phyloP scores from a whole-genome alignment of 2,329 filamentous ascomycete genomes.

The Fusarium staphyleae region DNA sequence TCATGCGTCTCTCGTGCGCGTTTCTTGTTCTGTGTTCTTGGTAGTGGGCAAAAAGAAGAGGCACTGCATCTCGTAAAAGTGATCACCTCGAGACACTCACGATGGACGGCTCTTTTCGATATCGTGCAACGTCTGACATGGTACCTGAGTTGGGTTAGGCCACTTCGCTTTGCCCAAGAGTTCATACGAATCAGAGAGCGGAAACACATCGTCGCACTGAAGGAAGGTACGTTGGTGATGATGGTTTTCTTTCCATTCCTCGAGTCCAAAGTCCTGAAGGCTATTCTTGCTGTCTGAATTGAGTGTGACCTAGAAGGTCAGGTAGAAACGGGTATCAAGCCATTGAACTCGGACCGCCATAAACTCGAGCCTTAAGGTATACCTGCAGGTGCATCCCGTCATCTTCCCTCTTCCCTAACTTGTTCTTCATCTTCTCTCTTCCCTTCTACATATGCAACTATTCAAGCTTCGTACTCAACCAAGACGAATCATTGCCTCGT shows the following conservation, averaged over 20 bases:
- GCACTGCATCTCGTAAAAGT: constrained; percentile 1
- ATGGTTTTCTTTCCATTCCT: constrained; percentile 5
- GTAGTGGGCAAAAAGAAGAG: constrained; percentile 2
- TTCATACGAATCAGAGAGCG: constrained; percentile 2
- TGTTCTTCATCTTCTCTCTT: not conserved
- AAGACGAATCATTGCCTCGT: constrained; percentile 1
- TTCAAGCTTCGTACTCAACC: constrained; percentile 3
- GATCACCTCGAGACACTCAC: not conserved
- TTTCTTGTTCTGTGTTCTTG: constrained; percentile 7
- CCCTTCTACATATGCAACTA: constrained; percentile 1
- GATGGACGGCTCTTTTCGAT: constrained; percentile 2
- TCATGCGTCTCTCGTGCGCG: constrained; percentile 11
- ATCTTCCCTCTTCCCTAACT: not conserved
- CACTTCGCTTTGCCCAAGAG: constrained; percentile 1
- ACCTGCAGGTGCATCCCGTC: not conserved
- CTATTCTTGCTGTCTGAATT: constrained; percentile 11
- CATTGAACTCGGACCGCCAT: constrained; percentile 2
- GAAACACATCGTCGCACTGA: constrained; percentile 8
- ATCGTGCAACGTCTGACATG: not conserved
- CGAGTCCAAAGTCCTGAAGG: not conserved
- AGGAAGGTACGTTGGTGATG: constrained; percentile 2
- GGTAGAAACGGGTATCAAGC: constrained; percentile 1
- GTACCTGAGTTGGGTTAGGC: constrained; percentile 7
- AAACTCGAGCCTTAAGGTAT: constrained; percentile 10
- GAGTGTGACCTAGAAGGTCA: constrained; percentile 3